phyloP scores from a whole-genome alignment of 192 early-diverging fungal species.

The Phlyctochytrium planicorne region DNA sequence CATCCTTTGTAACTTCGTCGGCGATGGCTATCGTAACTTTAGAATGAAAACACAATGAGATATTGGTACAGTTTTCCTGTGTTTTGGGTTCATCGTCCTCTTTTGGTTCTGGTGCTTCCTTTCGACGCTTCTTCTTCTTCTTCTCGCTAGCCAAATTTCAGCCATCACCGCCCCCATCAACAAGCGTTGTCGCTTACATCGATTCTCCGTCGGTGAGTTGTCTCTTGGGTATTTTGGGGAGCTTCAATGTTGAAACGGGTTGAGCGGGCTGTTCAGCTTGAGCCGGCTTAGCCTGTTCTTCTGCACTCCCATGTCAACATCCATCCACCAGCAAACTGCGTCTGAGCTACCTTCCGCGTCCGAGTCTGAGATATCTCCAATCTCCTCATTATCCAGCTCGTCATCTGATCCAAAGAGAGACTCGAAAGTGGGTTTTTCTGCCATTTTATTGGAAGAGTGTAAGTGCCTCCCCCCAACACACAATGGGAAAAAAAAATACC shows the following conservation, averaged over 20 bases:
- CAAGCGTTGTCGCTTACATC: constrained; percentile 2
- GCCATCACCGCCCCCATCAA: neutral
- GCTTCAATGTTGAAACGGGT: constrained; percentile 40
- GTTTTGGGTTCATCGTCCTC: constrained; percentile 8
- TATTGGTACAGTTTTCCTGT: neutral
- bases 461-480: too few species aligned
- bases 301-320: neutral
- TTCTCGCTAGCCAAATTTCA: neutral
- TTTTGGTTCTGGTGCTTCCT: neutral
- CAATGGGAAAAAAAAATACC: too few species aligned
- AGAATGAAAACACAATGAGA: neutral
- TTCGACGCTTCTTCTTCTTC: constrained; percentile 3
- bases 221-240: too few species aligned
- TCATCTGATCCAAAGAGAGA: constrained; percentile 32
- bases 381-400: constrained; percentile 37
- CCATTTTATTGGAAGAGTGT: too few species aligned
- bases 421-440: constrained; percentile 7
- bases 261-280: constrained; percentile 2
- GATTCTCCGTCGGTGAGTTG: constrained; percentile 21
- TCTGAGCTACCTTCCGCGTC: neutral
- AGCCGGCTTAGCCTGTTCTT: neutral
- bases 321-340: neutral
- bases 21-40: constrained; percentile 10
- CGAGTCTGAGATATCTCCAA: constrained; percentile 17
- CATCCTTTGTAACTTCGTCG: constrained; percentile 35